Conservation (phyloP, 345 rosid genomes). For the Garcia nutans region DNA sequence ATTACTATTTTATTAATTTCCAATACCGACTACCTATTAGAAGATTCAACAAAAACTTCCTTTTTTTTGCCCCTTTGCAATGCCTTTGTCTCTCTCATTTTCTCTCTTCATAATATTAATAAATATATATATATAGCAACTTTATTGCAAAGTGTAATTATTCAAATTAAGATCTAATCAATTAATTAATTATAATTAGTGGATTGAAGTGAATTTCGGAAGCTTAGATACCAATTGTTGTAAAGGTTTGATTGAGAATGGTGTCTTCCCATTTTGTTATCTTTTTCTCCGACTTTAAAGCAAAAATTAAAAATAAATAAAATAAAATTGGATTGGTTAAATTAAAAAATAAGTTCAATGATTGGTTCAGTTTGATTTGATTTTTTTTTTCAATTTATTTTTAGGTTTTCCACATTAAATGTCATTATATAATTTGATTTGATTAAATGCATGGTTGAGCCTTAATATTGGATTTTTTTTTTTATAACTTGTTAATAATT, state of each 20-base stretch:
- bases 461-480: too few relatives aligned
- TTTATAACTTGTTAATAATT: too few relatives aligned
- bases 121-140: neutral
- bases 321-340: too few relatives aligned
- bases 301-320: neutral
- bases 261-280: conserved; percentile 12
- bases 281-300: conserved; percentile 37
- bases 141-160: neutral
- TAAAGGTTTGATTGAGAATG: conserved; percentile 20
- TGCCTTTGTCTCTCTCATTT: neutral
- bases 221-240: conserved; percentile 19
- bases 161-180: neutral
- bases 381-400: too few relatives aligned
- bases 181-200: neutral
- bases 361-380: too few relatives aligned
- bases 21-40: neutral
- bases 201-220: conserved; percentile 31
- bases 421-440: too few relatives aligned
- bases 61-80: neutral
- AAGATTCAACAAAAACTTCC: too few relatives aligned
- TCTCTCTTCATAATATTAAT: neutral
- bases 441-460: too few relatives aligned
- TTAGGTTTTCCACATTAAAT: too few relatives aligned
- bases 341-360: too few relatives aligned
- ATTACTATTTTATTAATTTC: neutral